Conservation (phyloP, 495 filamentous ascomycete species). For the Penicillium chermesinum region DNA sequence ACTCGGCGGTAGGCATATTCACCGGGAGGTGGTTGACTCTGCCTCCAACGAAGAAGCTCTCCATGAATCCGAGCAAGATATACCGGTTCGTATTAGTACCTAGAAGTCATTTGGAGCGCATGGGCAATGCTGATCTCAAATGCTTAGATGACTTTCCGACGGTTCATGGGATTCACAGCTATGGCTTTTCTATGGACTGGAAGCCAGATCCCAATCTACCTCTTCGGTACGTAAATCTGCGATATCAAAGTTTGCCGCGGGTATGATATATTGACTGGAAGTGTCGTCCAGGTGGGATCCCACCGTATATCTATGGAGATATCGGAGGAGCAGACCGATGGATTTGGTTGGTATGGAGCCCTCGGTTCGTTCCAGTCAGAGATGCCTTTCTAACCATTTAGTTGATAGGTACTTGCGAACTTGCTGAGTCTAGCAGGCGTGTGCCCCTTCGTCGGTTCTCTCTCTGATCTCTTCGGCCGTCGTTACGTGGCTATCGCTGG, state of each 20-base stretch:
- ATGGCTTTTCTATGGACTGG: slow-evolving; percentile 66
- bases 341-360: slow-evolving; percentile 59
- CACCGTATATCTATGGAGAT: slow-evolving; percentile 58
- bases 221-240: slow-evolving; percentile 55
- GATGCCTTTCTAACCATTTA: not conserved
- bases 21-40: slow-evolving; percentile 18
- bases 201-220: slow-evolving; percentile 59
- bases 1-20: slow-evolving; percentile 18
- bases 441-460: slow-evolving; percentile 65
- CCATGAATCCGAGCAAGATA: slow-evolving; percentile 19
- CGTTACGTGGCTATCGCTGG: slow-evolving; percentile 63
- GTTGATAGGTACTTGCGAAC: slow-evolving; percentile 51
- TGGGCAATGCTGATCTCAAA: not conserved
- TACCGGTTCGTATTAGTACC: slow-evolving; percentile 8
- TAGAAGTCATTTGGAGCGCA: not conserved
- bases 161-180: slow-evolving; percentile 55
- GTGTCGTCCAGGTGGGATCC: slow-evolving; percentile 43
- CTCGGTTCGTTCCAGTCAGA: not conserved
- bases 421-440: slow-evolving; percentile 62
- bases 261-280: not conserved
- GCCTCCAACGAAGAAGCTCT: slow-evolving; percentile 17
- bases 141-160: slow-evolving; percentile 49
- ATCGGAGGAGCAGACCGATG: slow-evolving; percentile 63
- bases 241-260: too few relatives aligned
- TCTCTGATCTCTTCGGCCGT: slow-evolving; percentile 66